Evolutionary conservation across 805 yeast genomes (phyloP).

Genomic region (Starmerella potacharoeniae): DNA sequence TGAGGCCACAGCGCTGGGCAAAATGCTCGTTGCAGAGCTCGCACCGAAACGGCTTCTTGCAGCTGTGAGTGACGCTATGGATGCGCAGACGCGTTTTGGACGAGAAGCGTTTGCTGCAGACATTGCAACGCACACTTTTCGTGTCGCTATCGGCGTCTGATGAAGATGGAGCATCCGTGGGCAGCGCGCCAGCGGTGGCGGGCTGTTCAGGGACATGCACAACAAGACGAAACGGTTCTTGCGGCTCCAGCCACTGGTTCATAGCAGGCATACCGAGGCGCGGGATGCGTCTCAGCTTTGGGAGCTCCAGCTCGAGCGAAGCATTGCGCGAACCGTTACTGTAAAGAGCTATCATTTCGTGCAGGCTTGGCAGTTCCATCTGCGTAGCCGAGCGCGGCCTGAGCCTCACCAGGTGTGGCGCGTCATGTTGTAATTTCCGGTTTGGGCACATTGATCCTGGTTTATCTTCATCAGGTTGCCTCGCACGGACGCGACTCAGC

Average conservation of each 20-base stretch:
- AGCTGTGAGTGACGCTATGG: neutral
- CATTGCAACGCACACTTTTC: neutral
- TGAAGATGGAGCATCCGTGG: neutral
- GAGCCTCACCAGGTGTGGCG: neutral
- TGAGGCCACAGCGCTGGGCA: slow-evolving; percentile 3
- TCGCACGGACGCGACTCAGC: neutral
- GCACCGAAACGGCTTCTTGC: neutral
- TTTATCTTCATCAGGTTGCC: neutral
- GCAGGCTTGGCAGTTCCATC: neutral
- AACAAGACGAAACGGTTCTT: slow-evolving; percentile 1
- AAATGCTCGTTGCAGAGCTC: neutral
- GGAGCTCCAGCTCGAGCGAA: neutral
- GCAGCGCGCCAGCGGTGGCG: neutral
- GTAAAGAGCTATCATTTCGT: neutral
- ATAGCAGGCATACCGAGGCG: neutral
- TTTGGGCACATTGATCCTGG: neutral
- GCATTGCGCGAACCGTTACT: neutral
- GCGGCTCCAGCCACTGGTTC: neutral
- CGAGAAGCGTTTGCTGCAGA: neutral
- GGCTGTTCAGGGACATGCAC: neutral
- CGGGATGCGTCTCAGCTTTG: neutral
- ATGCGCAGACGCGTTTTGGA: neutral
- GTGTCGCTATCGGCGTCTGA: neutral
- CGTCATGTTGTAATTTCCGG: neutral
- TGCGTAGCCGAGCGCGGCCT: neutral